A percentile compares a stretch with the other conserved stretches of the same genome.
Evolutionary conservation across 768 basidiomycete species (phyloP).

Genomic region (Leucosporidium scottii): DNA sequence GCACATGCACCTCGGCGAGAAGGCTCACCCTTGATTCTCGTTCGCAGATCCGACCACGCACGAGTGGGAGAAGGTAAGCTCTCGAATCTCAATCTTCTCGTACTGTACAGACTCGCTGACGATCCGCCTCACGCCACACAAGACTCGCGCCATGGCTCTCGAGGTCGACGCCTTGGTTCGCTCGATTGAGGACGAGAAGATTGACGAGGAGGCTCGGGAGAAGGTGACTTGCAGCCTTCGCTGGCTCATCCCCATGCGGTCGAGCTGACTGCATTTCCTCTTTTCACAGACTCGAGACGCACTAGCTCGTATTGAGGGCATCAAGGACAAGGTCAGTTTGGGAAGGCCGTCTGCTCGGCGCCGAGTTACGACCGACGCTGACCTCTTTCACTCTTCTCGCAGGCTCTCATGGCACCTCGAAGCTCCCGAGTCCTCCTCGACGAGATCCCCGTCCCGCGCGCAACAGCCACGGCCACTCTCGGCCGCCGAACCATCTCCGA

Average conservation of each 20-base stretch:
- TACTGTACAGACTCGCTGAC: background rate
- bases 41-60: slow-evolving; percentile 56
- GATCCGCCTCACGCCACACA: background rate
- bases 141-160: slow-evolving; percentile 86
- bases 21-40: too few relatives aligned
- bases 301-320: slow-evolving; percentile 89
- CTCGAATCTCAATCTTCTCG: background rate
- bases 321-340: slow-evolving; percentile 69
- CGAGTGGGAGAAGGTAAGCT: slow-evolving; percentile 64
- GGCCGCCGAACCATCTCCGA: slow-evolving; percentile 7
- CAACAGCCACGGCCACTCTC: background rate
- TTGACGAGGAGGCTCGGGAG: slow-evolving; percentile 90
- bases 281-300: slow-evolving; percentile 64
- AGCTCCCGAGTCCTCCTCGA: slow-evolving; percentile 78
- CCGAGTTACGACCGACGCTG: background rate
- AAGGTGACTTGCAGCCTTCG: slow-evolving; percentile 43
- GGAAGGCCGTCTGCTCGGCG: background rate
- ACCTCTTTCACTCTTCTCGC: background rate
- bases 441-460: slow-evolving; percentile 48
- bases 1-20: too few relatives aligned
- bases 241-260: background rate
- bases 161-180: slow-evolving; percentile 94
- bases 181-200: slow-evolving; percentile 96
- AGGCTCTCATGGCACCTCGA: slow-evolving; percentile 73
- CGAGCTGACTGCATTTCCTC: background rate